Conservation (phyloP, 176 grass and related monocot species). For the Puya raimondii region DNA sequence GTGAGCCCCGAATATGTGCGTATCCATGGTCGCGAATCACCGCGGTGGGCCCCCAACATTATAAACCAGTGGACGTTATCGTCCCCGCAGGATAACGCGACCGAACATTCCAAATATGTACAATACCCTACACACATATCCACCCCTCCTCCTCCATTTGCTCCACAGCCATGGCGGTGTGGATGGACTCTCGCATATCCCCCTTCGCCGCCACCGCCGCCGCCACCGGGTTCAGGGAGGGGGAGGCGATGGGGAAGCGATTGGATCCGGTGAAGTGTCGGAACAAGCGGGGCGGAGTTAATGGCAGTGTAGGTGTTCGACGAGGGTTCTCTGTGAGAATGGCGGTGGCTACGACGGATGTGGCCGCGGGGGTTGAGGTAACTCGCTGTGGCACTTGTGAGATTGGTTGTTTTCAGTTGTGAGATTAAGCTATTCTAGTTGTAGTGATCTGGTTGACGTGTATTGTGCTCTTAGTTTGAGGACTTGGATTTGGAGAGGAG, state of each 20-base stretch:
- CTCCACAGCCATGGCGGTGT: background rate
- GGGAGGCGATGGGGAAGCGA: too few species aligned
- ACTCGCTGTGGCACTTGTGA: background rate
- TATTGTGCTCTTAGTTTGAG: constrained; percentile 32
- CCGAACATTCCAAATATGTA: background rate
- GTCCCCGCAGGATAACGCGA: constrained; percentile 35
- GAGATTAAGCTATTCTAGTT: background rate
- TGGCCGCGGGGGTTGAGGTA: constrained; percentile 18
- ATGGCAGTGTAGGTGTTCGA: constrained; percentile 10
- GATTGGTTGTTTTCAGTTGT: background rate
- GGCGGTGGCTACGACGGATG: constrained; percentile 40
- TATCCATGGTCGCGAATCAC: too few species aligned
- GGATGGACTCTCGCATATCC: constrained; percentile 33
- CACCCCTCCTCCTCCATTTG: background rate
- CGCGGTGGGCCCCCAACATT: background rate
- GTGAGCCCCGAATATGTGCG: too few species aligned
- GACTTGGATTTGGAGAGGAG: constrained; percentile 31
- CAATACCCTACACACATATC: background rate
- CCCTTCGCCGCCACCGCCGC: constrained; percentile 21
- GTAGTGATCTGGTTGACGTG: background rate
- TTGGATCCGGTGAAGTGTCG: too few species aligned
- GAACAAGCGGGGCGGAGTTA: background rate
- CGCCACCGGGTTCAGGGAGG: constrained; percentile 2
- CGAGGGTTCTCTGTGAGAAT: constrained; percentile 14
- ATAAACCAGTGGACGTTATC: constrained; percentile 25